These are phyloP conservation scores for Sarocladium kiliense DNA, from an alignment of 2,329 filamentous ascomycete genomes.

Conservation along the genomic window DNA sequence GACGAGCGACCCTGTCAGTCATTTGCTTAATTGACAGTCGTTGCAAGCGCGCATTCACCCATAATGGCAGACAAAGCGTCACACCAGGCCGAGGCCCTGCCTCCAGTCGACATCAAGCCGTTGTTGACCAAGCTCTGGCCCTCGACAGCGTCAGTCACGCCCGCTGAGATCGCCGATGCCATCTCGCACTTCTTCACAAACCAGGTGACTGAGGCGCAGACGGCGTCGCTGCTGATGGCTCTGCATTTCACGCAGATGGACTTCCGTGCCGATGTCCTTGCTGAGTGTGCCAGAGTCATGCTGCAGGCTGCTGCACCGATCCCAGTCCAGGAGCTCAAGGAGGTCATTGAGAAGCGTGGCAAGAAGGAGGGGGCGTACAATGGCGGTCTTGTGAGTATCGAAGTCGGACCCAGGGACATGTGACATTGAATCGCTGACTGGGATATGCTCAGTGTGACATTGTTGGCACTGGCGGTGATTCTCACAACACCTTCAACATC, in stretches of 20 bases:
- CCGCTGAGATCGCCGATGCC: slow-evolving; percentile 82
- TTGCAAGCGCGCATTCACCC: not conserved
- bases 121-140: slow-evolving; percentile 71
- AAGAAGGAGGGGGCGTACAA: slow-evolving; percentile 67
- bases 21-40: not conserved
- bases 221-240: slow-evolving; percentile 80
- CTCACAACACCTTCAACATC: slow-evolving; percentile 97
- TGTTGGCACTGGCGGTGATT: slow-evolving; percentile 93
- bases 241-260: slow-evolving; percentile 89
- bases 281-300: slow-evolving; percentile 81
- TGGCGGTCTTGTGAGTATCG: slow-evolving; percentile 71
- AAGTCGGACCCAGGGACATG: not conserved
- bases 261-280: slow-evolving; percentile 77
- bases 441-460: slow-evolving; percentile 70
- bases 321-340: slow-evolving; percentile 56
- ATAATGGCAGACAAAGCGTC: slow-evolving; percentile 26
- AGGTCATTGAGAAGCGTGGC: slow-evolving; percentile 55
- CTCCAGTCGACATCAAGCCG: slow-evolving; percentile 58
- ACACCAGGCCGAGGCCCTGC: slow-evolving; percentile 22
- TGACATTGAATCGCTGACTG: slow-evolving; percentile 5
- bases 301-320: slow-evolving; percentile 70
- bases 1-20: not conserved
- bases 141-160: slow-evolving; percentile 50
- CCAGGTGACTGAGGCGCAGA: slow-evolving; percentile 81
- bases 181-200: slow-evolving; percentile 90